These are phyloP conservation scores for Paramarasmius palmivorus DNA, from an alignment of 1,284 basidiomycete species.

Conservation along the genomic window DNA sequence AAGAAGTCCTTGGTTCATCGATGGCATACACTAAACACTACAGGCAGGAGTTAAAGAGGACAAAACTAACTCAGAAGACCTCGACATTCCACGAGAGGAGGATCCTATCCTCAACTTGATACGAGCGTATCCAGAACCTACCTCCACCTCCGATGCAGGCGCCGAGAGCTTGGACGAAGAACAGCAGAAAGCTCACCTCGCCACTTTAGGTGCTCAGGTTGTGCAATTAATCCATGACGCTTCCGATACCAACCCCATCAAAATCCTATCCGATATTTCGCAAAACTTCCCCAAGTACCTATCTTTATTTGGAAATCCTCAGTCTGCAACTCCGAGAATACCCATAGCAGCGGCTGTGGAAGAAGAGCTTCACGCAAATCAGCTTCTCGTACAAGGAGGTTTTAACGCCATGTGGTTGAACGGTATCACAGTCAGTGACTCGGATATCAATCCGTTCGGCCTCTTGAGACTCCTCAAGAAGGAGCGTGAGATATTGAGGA, in stretches of 20 bases:
- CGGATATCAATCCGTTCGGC: slow-evolving; percentile 71
- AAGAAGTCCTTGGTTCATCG: slow-evolving; percentile 1
- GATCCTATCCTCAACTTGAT: slow-evolving; percentile 54
- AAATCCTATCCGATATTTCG: slow-evolving; percentile 68
- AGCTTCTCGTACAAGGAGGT: slow-evolving; percentile 53
- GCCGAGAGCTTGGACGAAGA: slow-evolving; percentile 58
- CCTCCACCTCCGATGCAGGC: slow-evolving; percentile 45
- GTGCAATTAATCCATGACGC: slow-evolving; percentile 67
- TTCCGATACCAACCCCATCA: slow-evolving; percentile 53
- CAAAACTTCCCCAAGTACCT: slow-evolving; percentile 89
- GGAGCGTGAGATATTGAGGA: slow-evolving; percentile 68
- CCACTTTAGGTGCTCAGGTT: slow-evolving; percentile 68
- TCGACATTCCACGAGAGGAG: slow-evolving; percentile 22
- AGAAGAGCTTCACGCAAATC: slow-evolving; percentile 61
- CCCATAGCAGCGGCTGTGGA: slow-evolving; percentile 31
- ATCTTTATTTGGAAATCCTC: slow-evolving; percentile 68
- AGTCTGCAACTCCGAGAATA: slow-evolving; percentile 38
- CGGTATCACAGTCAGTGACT: slow-evolving; percentile 61
- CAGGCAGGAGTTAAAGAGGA: slow-evolving; percentile 5
- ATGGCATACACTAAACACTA: background rate
- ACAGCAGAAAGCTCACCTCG: slow-evolving; percentile 51
- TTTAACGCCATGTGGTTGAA: slow-evolving; percentile 76
- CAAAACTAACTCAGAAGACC: slow-evolving; percentile 21
- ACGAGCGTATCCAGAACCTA: slow-evolving; percentile 50
- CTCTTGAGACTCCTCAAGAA: slow-evolving; percentile 72